Conservation (phyloP, 106 monocot species). For the Apostasia shenzhenica region DNA sequence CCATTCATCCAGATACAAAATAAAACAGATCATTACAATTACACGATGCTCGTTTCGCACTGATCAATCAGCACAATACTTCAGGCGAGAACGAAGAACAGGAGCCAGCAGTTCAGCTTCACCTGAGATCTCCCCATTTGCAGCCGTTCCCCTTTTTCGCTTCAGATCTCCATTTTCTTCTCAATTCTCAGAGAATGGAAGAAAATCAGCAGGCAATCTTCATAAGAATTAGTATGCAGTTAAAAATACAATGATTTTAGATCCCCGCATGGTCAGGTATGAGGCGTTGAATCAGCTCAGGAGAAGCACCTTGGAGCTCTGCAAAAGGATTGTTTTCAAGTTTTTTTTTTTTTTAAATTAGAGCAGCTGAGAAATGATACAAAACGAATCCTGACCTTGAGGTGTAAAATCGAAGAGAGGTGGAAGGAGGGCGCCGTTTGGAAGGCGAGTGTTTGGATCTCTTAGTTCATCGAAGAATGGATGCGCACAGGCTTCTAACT, state of each 20-base stretch:
- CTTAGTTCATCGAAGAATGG: constrained; percentile 56
- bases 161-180: not conserved
- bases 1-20: too few relatives aligned
- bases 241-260: not conserved
- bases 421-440: constrained; percentile 41
- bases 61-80: too few relatives aligned
- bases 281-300: constrained; percentile 27
- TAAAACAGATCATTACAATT: too few relatives aligned
- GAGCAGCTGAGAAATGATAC: not conserved
- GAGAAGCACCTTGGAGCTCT: constrained; percentile 42
- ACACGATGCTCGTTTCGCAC: too few relatives aligned
- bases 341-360: too few relatives aligned
- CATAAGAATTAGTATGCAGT: not conserved
- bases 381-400: constrained; percentile 19
- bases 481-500: constrained; percentile 67
- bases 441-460: constrained; percentile 37
- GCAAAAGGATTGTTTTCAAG: not conserved
- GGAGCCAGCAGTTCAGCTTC: too few relatives aligned
- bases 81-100: too few relatives aligned
- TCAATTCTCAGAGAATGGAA: not conserved
- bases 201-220: not conserved
- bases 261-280: constrained; percentile 24
- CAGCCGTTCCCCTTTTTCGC: not conserved
- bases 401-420: constrained; percentile 52
- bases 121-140: too few relatives aligned